phyloP scores from a whole-genome alignment of 768 basidiomycete genomes.

The Pleurotus pulmonarius region DNA sequence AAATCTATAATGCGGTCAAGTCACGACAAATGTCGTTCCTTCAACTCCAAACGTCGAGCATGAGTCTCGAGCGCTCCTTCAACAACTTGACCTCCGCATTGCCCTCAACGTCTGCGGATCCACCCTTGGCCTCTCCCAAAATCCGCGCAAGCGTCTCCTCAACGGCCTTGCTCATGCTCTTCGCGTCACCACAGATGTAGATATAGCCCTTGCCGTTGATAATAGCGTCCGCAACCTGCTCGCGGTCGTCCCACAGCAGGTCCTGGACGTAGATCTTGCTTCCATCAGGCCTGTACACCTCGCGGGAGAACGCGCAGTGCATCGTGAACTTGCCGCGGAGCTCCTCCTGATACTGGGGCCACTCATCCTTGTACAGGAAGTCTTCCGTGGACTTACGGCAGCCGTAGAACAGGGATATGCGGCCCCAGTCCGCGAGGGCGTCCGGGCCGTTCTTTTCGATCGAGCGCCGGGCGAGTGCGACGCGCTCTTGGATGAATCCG shows the following conservation, averaged over 20 bases:
- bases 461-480: slow-evolving; percentile 91
- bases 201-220: slow-evolving; percentile 95
- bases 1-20: slow-evolving; percentile 2
- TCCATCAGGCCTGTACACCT: slow-evolving; percentile 85
- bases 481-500: slow-evolving; percentile 96
- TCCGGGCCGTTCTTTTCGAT: slow-evolving; percentile 94
- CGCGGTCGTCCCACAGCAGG: slow-evolving; percentile 83
- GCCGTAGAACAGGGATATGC: slow-evolving; percentile 92
- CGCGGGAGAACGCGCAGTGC: slow-evolving; percentile 88
- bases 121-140: slow-evolving; percentile 92
- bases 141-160: slow-evolving; percentile 84
- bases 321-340: slow-evolving; percentile 90
- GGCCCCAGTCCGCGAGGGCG: slow-evolving; percentile 93
- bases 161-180: slow-evolving; percentile 93
- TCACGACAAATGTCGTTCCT: slow-evolving; percentile 10
- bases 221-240: slow-evolving; percentile 82
- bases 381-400: slow-evolving; percentile 88
- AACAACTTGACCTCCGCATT: slow-evolving; percentile 88
- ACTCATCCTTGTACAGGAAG: slow-evolving; percentile 93
- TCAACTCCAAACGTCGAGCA: slow-evolving; percentile 90
- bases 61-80: slow-evolving; percentile 87
- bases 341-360: slow-evolving; percentile 83
- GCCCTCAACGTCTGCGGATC: slow-evolving; percentile 82
- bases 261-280: slow-evolving; percentile 99
- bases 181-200: slow-evolving; percentile 96